Evolutionary conservation across 139 green algal species (phyloP).

Genomic region (Coelastrella sp.): DNA sequence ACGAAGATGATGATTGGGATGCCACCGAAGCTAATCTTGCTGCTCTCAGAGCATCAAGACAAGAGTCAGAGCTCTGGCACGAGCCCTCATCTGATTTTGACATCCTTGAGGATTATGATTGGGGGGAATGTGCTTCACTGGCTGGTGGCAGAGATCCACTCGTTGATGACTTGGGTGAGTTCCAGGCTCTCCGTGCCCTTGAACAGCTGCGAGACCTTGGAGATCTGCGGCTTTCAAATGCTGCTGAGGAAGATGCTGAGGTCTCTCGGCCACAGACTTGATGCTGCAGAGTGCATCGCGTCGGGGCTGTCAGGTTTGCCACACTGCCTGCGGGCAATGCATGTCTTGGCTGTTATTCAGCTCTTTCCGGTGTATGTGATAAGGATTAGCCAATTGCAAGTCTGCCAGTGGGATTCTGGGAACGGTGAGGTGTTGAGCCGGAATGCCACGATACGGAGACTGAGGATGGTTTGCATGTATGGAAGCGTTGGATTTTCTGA

Average conservation of each 20-base stretch:
- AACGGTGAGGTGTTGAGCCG: not conserved
- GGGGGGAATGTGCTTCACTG: constrained; percentile 10
- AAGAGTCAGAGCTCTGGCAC: too few relatives aligned
- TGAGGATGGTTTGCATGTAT: not conserved
- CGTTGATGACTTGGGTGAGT: not conserved
- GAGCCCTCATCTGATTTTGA: not conserved
- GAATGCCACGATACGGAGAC: not conserved
- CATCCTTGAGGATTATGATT: not conserved
- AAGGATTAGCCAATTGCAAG: not conserved
- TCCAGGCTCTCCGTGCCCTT: too few relatives aligned
- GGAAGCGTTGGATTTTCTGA: not conserved
- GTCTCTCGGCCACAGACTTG: too few relatives aligned
- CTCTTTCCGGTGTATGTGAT: not conserved
- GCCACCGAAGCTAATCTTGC: not conserved
- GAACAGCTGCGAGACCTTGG: too few relatives aligned
- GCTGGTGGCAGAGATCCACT: not conserved
- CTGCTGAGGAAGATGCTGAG: too few relatives aligned
- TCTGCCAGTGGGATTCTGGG: not conserved
- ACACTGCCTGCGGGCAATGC: too few relatives aligned
- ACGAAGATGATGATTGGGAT: not conserved
- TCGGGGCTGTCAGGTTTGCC: too few relatives aligned
- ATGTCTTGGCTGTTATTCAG: too few relatives aligned
- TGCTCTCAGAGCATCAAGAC: not conserved
- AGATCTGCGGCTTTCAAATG: too few relatives aligned
- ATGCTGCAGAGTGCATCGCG: too few relatives aligned